These are phyloP conservation scores for Haplographium delicatum DNA, from an alignment of 495 filamentous ascomycete species.

Conservation along the genomic window DNA sequence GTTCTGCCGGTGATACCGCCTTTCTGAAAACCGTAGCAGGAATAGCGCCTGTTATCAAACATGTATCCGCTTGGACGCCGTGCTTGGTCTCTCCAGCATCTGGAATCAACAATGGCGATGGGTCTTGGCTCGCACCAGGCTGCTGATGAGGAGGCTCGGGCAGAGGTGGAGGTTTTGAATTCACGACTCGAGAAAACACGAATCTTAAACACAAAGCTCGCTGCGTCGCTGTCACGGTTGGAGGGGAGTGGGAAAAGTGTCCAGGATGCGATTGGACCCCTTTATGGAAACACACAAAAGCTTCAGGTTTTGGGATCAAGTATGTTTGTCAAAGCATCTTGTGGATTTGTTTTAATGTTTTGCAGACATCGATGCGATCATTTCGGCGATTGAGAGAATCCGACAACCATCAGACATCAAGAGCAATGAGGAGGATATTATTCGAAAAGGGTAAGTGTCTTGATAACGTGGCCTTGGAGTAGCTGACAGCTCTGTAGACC, in stretches of 20 bases:
- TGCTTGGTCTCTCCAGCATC: conserved; percentile 3
- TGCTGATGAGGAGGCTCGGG: conserved; percentile 57
- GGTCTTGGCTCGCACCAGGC: conserved; percentile 38
- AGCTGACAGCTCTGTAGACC: conserved; percentile 43
- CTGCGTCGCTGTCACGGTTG: conserved; percentile 76
- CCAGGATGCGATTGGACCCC: conserved; percentile 84
- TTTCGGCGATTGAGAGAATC: conserved; percentile 80
- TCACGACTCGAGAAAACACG: conserved; percentile 58
- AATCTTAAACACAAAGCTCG: conserved; percentile 87
- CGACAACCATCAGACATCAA: conserved; percentile 84
- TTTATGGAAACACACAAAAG: conserved; percentile 86
- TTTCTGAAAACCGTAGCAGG: neutral
- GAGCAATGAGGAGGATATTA: conserved; percentile 83
- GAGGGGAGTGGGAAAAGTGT: conserved; percentile 85
- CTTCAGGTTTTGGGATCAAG: conserved; percentile 79
- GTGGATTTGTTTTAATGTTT: conserved; percentile 3
- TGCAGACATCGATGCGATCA: conserved; percentile 76
- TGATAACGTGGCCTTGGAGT: neutral
- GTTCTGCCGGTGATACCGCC: conserved; percentile 1
- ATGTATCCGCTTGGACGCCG: conserved; percentile 13
- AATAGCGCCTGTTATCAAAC: conserved; percentile 6
- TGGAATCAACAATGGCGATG: conserved; percentile 24
- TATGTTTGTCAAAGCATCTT: conserved; percentile 32
- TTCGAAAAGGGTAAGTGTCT: conserved; percentile 64
- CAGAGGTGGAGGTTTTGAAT: conserved; percentile 62